Evolutionary conservation across 345 rosid species (phyloP).

Genomic region (Arabis alpina): DNA sequence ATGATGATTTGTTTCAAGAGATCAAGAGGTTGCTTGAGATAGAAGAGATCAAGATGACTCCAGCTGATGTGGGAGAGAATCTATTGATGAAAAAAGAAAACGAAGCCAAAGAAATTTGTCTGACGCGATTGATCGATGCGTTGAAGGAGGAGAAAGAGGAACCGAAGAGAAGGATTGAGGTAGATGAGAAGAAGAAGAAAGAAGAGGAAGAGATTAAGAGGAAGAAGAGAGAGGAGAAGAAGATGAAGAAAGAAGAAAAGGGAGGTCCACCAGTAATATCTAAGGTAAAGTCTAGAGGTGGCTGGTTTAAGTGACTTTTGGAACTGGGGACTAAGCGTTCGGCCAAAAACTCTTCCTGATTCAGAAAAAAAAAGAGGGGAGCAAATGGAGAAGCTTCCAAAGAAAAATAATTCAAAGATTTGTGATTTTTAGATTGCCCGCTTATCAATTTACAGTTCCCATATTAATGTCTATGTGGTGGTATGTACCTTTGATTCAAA

Average conservation of each 20-base stretch:
- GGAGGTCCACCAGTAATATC: no score
- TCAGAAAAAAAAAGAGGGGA: no score
- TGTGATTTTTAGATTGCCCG: no score
- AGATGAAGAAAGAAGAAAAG: neutral
- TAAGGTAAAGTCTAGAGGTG: no score
- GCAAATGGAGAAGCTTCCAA: no score
- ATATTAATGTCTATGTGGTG: no score
- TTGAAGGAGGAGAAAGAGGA: constrained; percentile 44
- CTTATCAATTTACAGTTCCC: no score
- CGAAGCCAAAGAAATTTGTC: constrained; percentile 37
- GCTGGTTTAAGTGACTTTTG: no score
- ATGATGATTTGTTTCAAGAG: constrained; percentile 26
- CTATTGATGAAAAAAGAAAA: constrained; percentile 42
- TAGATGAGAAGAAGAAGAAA: constrained; percentile 31
- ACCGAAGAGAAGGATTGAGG: constrained; percentile 16
- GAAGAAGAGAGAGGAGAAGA: constrained; percentile 19
- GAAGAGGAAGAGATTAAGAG: constrained; percentile 19
- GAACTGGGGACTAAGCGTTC: no score
- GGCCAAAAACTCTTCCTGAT: no score
- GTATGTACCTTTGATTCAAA: no score
- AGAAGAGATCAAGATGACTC: constrained; percentile 46
- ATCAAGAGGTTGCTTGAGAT: constrained; percentile 40
- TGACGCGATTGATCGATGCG: constrained; percentile 41
- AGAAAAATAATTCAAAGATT: no score
- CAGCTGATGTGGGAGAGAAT: constrained; percentile 55